Base-by-base conservation (phyloP, 805 yeast genomes). In the Sugiyamaella marilandica region DNA sequence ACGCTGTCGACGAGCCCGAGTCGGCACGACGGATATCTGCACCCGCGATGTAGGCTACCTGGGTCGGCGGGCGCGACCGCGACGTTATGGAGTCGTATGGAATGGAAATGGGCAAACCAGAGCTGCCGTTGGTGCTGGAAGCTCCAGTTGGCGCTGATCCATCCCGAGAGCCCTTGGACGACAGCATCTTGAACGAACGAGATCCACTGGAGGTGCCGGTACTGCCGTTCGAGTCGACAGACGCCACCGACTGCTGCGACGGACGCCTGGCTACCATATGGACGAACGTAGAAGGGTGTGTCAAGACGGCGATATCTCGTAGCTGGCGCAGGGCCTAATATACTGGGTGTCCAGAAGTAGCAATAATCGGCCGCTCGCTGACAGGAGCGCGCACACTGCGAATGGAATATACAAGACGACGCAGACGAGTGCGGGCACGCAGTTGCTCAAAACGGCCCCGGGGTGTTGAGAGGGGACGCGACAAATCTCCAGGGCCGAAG, bases 71-170 rank as follows among this genome's bases (percentile, higher is more conserved):
- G 41, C 55, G 54, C 4, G 58, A 45, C 32, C 53, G 52, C 4
- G 63, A 21, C 13, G 57, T 43, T 5, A 58, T 56, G 32, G 58
- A 53, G 31, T 61, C 64, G 43, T 62, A 62, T 10, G 65, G 62
- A 14, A 62, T 44, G 10, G 61, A 41, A 14, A 48, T 19, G 31
- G 41, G 45, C 33, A 34, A 5, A 5, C 7, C 29, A 31, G 44
- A 19, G 24, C 39, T 16, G 14, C 31, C 26, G 45, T 11, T 16
- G 26, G 48, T 13, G 18, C 16, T 33, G 13, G 43, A 8, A 7
- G 45, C 21, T 8, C 49, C 49, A 14, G 5, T 32, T 10, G 43
- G 19, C 21, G 29, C 13, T 14, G 32, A 14, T 19, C 46, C 21
- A n/a, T 48, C 34, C 35, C 37, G 36, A 11, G 36, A 48, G 18